Conservation (phyloP, 106 monocot genomes). For the Dendrobium nobile region DNA sequence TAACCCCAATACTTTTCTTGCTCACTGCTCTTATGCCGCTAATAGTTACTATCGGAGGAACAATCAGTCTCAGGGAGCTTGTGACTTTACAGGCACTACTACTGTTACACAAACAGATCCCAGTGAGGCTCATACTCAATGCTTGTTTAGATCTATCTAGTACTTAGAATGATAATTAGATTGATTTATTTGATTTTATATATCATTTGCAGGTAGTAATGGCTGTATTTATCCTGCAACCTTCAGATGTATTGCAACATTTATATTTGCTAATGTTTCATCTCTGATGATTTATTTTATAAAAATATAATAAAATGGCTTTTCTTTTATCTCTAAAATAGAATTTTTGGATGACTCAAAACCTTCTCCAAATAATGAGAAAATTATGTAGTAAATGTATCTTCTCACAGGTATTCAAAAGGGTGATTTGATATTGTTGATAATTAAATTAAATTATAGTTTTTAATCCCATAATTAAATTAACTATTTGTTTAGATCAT, state of each 20-base stretch:
- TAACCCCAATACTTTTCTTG: slow-evolving; percentile 32
- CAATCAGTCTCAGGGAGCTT: slow-evolving; percentile 21
- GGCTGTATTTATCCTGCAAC: slow-evolving; percentile 30
- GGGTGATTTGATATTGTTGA: no score
- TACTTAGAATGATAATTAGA: background rate
- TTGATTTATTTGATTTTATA: background rate
- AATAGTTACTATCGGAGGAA: slow-evolving; percentile 34
- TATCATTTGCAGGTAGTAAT: slow-evolving; percentile 14
- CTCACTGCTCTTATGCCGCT: slow-evolving; percentile 43
- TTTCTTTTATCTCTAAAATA: no score
- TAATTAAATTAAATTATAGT: no score
- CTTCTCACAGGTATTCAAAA: no score
- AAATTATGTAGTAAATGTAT: no score
- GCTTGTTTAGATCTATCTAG: background rate
- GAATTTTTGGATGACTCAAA: no score
- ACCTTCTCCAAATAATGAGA: no score
- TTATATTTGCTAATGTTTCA: background rate
- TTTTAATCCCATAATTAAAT: no score
- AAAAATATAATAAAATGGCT: no score
- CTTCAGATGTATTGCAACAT: slow-evolving; percentile 4
- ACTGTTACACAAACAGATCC: slow-evolving; percentile 33
- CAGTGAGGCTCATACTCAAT: slow-evolving; percentile 16
- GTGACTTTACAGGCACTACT: slow-evolving; percentile 56
- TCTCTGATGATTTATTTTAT: no score
- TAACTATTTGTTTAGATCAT: no score